Base-by-base conservation (phyloP, 2,329 filamentous ascomycete genomes). In the Fonsecaea nubica region DNA sequence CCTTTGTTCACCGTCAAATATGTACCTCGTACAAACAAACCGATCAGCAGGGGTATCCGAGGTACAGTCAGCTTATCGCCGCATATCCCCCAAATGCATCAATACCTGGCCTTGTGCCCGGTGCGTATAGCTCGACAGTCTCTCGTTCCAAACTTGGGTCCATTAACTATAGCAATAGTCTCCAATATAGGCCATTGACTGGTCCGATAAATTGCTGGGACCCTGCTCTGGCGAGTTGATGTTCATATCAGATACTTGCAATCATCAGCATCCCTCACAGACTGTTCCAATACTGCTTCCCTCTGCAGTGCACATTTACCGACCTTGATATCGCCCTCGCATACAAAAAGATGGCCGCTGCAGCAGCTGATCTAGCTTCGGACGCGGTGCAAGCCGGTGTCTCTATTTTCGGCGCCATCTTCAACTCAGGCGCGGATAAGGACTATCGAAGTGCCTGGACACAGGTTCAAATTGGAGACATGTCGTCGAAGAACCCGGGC, bases 401-500 rank as follows among this genome's bases (percentile, higher is more conserved):
- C 15, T 12, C 40, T 1, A 9, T 58, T 9, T 8, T 42, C 9
- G 55, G 55, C 35, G 32, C 33, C 10, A 56, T 62, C 59, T 32
- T 18, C n/a, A n/a, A 62, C 59, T 38, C 52, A 25, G 40, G 58
- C 25, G 40, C 35, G 9, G 62, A 64, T 12, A 42, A 64, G 36
- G 35, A 58, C 18, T 64, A 53, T 35, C 62, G 62, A 21, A 58
- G 45, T 30, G 25, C 40, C 13, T 64, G 62, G 62, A 64, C 62
- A 13, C 62, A 58, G n/a, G 45, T 42, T 8, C 53, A 58, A 35
- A 32, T 58, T 3, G 62, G 54, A 21, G 36, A 45, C 54, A 30
- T 64, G 15, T 15, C 53, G 35, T 40, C 62, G 5, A 56, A 36
- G 6, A 64, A 64, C 42, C 62, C 62, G 8, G 38, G 55, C 3